A percentile compares a stretch with the other conserved stretches of the same genome.
These are phyloP conservation scores for Apiotrichum laibachii DNA, from an alignment of 1,284 basidiomycete genomes.

Conservation along the genomic window DNA sequence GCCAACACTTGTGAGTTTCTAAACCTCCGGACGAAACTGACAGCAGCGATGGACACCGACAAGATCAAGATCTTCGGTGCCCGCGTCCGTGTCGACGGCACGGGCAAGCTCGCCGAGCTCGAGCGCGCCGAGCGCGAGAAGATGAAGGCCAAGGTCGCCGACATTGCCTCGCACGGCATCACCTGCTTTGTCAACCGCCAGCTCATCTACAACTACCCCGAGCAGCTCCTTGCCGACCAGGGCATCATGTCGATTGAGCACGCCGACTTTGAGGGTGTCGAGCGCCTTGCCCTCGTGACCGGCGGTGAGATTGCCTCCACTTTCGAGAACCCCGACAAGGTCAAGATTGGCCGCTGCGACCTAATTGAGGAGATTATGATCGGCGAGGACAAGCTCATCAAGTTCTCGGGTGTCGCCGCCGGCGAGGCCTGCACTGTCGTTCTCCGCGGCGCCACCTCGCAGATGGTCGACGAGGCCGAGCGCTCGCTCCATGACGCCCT, in stretches of 20 bases:
- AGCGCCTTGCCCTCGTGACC: conserved; percentile 90
- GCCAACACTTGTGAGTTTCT: conserved; percentile 87
- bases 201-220: conserved; percentile 99
- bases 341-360: conserved; percentile 91
- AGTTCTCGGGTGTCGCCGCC: conserved; percentile 97
- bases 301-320: conserved; percentile 97
- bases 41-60: conserved; percentile 96
- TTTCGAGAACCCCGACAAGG: conserved; percentile 89
- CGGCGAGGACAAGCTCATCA: conserved; percentile 98
- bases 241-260: conserved; percentile 98
- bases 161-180: conserved; percentile 92
- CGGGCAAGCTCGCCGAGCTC: conserved; percentile 94
- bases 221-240: conserved; percentile 85
- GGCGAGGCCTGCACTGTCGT: conserved; percentile 99
- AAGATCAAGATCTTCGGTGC: conserved; percentile 99
- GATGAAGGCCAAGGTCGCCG: conserved; percentile 97
- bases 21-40: background rate
- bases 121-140: conserved; percentile 97
- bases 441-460: conserved; percentile 90
- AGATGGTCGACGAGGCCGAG: conserved; percentile 99
- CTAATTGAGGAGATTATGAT: conserved; percentile 99
- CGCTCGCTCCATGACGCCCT: conserved; percentile 96
- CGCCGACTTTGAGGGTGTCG: conserved; percentile 98
- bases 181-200: conserved; percentile 99
- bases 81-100: conserved; percentile 89